A percentile compares a stretch with the other conserved stretches of the same genome.
phyloP scores from a whole-genome alignment of 768 basidiomycete genomes.

The Austroboletus eburneus region DNA sequence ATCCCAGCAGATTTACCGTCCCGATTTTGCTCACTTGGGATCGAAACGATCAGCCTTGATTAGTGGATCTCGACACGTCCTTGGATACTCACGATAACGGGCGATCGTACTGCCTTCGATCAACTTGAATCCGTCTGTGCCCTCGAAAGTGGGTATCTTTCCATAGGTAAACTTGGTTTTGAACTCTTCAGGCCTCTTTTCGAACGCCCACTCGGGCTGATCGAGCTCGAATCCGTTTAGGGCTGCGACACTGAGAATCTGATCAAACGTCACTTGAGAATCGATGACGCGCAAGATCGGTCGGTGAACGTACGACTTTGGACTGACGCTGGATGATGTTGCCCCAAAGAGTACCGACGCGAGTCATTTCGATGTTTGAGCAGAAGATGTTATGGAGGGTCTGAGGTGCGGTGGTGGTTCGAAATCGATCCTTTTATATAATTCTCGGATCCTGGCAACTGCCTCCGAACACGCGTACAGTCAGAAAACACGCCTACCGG shows the following conservation, averaged over 20 bases:
- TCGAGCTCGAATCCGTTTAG: neutral
- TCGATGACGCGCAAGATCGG: neutral
- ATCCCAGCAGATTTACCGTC: slow-evolving; percentile 1
- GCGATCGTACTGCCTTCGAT: neutral
- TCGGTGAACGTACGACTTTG: neutral
- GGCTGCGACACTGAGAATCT: neutral
- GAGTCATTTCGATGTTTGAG: neutral
- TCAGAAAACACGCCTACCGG: no score
- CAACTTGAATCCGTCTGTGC: neutral
- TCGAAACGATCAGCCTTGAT: slow-evolving; percentile 16
- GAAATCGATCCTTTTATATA: no score
- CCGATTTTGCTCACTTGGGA: slow-evolving; percentile 2
- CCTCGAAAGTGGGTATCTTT: neutral
- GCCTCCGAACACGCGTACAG: no score
- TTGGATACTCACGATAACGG: neutral
- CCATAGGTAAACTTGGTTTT: neutral
- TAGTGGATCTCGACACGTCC: neutral
- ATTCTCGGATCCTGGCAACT: no score
- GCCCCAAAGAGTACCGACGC: neutral
- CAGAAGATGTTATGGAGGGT: no score
- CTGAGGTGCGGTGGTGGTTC: no score
- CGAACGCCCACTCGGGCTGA: neutral
- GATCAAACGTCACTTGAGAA: neutral
- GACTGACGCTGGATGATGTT: neutral
- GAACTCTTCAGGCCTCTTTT: neutral